Evolutionary conservation across 164 flowering plant species (phyloP).

Genomic region (Dillenia suffruticosa): DNA sequence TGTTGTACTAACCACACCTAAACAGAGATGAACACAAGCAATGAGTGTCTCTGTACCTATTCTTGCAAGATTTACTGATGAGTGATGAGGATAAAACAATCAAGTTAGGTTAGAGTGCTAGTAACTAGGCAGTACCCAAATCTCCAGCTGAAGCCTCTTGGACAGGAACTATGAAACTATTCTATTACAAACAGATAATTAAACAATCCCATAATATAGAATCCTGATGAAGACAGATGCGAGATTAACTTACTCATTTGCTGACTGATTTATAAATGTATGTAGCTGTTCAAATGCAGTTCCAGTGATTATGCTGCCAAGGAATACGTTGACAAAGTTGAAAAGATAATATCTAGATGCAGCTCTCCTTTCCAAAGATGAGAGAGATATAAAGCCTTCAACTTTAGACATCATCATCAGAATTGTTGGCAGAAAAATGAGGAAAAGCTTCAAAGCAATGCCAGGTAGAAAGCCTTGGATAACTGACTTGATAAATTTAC

Average conservation of each 20-base stretch:
- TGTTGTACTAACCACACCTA: no score
- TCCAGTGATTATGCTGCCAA: slow-evolving; percentile 75
- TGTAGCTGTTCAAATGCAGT: slow-evolving; percentile 72
- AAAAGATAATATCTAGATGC: slow-evolving; percentile 77
- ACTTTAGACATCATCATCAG: slow-evolving; percentile 88
- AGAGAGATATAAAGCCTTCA: slow-evolving; percentile 67
- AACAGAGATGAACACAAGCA: no score
- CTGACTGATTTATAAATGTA: slow-evolving; percentile 50
- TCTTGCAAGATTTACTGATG: no score
- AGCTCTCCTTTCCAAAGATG: slow-evolving; percentile 75
- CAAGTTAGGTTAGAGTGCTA: no score
- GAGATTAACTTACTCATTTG: slow-evolving; percentile 50
- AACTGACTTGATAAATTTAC: slow-evolving; percentile 57
- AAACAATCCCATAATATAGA: no score
- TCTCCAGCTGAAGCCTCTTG: no score
- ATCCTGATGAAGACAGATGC: no score
- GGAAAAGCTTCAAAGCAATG: slow-evolving; percentile 76
- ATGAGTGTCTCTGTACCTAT: no score
- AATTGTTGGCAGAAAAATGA: slow-evolving; percentile 74
- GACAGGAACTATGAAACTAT: no score
- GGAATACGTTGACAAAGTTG: slow-evolving; percentile 74
- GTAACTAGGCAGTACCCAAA: no score
- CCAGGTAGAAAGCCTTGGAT: slow-evolving; percentile 88
- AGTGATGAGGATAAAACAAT: no score
- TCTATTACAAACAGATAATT: no score